A percentile compares a stretch with the other conserved stretches of the same genome.
Conservation (phyloP, 2,329 filamentous ascomycete genomes). For the Neonectria coccinea region DNA sequence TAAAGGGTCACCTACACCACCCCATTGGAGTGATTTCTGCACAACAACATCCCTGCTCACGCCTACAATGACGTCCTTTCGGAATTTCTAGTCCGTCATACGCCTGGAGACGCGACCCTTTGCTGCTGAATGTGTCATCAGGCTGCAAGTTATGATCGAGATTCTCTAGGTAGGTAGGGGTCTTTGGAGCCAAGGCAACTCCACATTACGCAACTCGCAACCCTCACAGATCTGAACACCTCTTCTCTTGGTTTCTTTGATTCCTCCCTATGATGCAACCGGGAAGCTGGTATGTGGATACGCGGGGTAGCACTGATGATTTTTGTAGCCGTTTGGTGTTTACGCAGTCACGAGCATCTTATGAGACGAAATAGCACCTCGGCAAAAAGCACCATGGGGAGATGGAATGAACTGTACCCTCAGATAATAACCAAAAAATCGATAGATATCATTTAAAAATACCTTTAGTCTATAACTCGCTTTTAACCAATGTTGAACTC, state of each 20-base stretch:
- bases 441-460: neutral
- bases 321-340: neutral
- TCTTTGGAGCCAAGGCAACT: constrained; percentile 18
- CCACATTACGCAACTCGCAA: constrained; percentile 16
- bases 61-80: constrained; percentile 41
- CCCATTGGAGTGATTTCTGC: constrained; percentile 28
- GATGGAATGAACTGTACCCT: neutral
- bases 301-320: constrained; percentile 22
- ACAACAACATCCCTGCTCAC: constrained; percentile 31
- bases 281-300: neutral
- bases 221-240: neutral
- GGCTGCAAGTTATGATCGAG: constrained; percentile 6
- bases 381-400: neutral
- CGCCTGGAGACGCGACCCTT: constrained; percentile 19
- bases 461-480: constrained; percentile 8
- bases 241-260: constrained; percentile 8
- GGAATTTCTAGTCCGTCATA: constrained; percentile 36
- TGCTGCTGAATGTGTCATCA: constrained; percentile 15
- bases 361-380: neutral
- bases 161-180: constrained; percentile 31
- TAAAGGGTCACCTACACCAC: constrained; percentile 24
- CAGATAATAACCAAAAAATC: neutral
- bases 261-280: constrained; percentile 16
- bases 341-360: neutral
- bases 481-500: constrained; percentile 76